Conservation (phyloP, 371 early-diverging fungal genomes). For the Syncephalastrum racemosum region DNA sequence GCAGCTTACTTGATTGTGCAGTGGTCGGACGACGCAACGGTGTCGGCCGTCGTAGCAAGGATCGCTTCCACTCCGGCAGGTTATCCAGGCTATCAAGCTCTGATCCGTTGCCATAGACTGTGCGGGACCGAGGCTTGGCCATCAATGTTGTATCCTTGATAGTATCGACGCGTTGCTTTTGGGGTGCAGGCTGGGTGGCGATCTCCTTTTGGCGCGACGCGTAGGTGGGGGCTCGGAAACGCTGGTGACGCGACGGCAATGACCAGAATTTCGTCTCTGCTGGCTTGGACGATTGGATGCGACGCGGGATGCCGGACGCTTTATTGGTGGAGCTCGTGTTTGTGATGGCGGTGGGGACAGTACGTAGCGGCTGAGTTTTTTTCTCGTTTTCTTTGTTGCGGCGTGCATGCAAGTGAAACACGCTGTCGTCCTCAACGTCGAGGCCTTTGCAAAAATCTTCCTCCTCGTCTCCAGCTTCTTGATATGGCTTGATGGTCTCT, state of each 20-base stretch:
- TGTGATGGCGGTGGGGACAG: too few relatives aligned
- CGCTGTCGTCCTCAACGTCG: constrained; percentile 17
- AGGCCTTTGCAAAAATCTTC: constrained; percentile 35
- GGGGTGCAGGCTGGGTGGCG: background rate
- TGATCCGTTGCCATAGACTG: constrained; percentile 23
- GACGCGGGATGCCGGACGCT: too few relatives aligned
- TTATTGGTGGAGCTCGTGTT: too few relatives aligned
- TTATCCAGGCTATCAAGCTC: constrained; percentile 38
- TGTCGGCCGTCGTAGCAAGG: background rate
- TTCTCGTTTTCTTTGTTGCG: background rate
- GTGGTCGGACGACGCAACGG: too few relatives aligned
- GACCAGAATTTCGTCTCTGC: background rate
- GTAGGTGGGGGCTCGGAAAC: background rate
- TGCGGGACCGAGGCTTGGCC: constrained; percentile 16
- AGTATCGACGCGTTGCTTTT: background rate
- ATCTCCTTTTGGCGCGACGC: constrained; percentile 1
- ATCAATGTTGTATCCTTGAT: constrained; percentile 19
- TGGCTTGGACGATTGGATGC: background rate
- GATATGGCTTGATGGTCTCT: background rate
- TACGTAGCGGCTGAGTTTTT: too few relatives aligned
- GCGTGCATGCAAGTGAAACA: constrained; percentile 3
- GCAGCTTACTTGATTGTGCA: too few relatives aligned
- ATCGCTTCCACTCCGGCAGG: constrained; percentile 20
- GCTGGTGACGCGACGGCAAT: background rate
- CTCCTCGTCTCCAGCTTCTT: constrained; percentile 20